These are phyloP conservation scores for Oidium heveae DNA, from an alignment of 2,329 filamentous ascomycete species.

Conservation along the genomic window DNA sequence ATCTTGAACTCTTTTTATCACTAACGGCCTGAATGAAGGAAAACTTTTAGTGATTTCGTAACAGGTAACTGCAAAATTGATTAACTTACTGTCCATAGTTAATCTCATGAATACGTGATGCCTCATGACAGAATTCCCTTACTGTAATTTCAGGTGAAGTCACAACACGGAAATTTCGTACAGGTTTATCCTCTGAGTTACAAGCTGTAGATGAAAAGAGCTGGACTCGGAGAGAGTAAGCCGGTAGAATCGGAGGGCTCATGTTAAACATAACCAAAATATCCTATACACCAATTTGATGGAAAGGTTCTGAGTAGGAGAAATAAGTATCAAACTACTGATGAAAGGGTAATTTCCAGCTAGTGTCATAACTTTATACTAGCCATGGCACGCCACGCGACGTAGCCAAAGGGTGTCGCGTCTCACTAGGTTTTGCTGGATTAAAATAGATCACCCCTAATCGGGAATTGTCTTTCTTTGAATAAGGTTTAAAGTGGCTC, in stretches of 20 bases:
- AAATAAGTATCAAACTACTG: too few relatives aligned
- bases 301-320: too few relatives aligned
- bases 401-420: too few relatives aligned
- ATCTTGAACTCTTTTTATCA: slow-evolving; percentile 13
- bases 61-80: neutral
- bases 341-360: too few relatives aligned
- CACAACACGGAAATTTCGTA: slow-evolving; percentile 12
- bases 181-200: slow-evolving; percentile 6
- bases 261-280: slow-evolving; percentile 3
- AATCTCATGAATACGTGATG: slow-evolving; percentile 10
- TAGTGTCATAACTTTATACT: too few relatives aligned
- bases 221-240: slow-evolving; percentile 12
- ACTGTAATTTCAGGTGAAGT: slow-evolving; percentile 11
- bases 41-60: slow-evolving; percentile 2
- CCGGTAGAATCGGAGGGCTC: slow-evolving; percentile 8
- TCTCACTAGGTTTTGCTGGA: too few relatives aligned
- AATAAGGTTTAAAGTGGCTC: too few relatives aligned
- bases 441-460: too few relatives aligned
- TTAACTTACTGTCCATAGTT: slow-evolving; percentile 12
- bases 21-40: slow-evolving; percentile 7
- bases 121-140: slow-evolving; percentile 12
- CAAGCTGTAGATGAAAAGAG: slow-evolving; percentile 9
- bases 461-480: too few relatives aligned
- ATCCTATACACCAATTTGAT: too few relatives aligned
- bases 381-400: too few relatives aligned